phyloP scores from a whole-genome alignment of 257 asterid species.

The Petunia axillaris region DNA sequence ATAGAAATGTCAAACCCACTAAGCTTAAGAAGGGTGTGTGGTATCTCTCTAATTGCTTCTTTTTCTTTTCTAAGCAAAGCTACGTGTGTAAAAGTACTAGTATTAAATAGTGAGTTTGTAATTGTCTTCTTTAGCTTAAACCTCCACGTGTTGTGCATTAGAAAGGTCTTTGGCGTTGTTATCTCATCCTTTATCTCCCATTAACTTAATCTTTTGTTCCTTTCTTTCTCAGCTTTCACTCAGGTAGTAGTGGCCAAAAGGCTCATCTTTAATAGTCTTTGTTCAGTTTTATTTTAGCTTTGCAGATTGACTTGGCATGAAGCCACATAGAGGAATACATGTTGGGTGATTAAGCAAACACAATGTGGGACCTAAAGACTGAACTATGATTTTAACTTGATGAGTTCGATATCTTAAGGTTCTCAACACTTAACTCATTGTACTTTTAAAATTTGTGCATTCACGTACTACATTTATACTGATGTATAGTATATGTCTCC shows the following conservation, averaged over 20 bases:
- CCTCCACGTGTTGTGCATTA: conserved; percentile 32
- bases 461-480: no score
- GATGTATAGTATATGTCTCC: no score
- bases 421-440: no score
- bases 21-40: not conserved
- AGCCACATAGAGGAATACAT: conserved; percentile 24
- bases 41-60: conserved; percentile 32
- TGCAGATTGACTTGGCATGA: conserved; percentile 27
- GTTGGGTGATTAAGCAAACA: conserved; percentile 36
- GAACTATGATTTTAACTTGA: no score
- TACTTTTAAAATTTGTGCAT: no score
- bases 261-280: conserved; percentile 28
- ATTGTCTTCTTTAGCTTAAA: conserved; percentile 27
- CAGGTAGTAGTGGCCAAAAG: conserved; percentile 22
- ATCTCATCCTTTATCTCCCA: not conserved
- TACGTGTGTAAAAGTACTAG: conserved; percentile 21
- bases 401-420: no score
- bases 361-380: conserved; percentile 34
- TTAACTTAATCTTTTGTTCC: conserved; percentile 17
- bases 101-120: not conserved
- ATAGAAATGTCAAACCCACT: conserved; percentile 38
- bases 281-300: conserved; percentile 22
- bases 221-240: conserved; percentile 19
- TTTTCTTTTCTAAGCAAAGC: conserved; percentile 40
- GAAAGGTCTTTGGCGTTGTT: conserved; percentile 14